These are phyloP conservation scores for Elsinoe fawcettii DNA, from an alignment of 2,329 filamentous ascomycete species.

Conservation along the genomic window DNA sequence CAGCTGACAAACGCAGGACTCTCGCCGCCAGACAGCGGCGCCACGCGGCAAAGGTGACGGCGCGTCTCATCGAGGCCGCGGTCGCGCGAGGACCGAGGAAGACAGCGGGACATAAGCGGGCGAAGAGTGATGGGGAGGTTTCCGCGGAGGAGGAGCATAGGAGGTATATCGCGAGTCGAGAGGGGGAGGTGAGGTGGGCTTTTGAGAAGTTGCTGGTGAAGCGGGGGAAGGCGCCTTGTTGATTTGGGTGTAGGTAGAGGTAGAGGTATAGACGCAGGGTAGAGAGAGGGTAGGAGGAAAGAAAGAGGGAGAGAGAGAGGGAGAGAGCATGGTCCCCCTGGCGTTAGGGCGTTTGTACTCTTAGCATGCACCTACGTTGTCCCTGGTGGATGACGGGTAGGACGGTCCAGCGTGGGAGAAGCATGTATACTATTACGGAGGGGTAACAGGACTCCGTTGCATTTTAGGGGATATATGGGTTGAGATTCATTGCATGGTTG, in stretches of 20 bases:
- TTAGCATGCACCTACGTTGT: neutral
- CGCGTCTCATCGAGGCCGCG: neutral
- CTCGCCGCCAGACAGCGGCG: neutral
- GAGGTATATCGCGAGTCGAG: neutral
- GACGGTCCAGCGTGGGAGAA: neutral
- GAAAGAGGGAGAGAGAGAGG: no score
- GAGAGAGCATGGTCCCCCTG: no score
- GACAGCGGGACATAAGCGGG: neutral
- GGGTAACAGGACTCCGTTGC: neutral
- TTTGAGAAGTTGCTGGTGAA: neutral
- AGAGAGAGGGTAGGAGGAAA: no score
- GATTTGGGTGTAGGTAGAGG: neutral
- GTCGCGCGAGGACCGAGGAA: neutral
- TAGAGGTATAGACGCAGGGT: no score
- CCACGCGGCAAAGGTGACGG: neutral
- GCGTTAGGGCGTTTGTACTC: neutral
- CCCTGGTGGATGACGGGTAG: neutral
- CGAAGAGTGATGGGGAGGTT: neutral
- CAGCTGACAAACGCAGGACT: neutral
- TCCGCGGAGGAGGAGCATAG: neutral
- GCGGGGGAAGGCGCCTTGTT: neutral
- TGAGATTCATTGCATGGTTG: neutral
- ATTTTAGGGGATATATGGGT: neutral
- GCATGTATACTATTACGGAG: neutral
- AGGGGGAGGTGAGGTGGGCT: neutral